phyloP scores from a whole-genome alignment of 805 yeast genomes.

The Candida rishiriensis region DNA sequence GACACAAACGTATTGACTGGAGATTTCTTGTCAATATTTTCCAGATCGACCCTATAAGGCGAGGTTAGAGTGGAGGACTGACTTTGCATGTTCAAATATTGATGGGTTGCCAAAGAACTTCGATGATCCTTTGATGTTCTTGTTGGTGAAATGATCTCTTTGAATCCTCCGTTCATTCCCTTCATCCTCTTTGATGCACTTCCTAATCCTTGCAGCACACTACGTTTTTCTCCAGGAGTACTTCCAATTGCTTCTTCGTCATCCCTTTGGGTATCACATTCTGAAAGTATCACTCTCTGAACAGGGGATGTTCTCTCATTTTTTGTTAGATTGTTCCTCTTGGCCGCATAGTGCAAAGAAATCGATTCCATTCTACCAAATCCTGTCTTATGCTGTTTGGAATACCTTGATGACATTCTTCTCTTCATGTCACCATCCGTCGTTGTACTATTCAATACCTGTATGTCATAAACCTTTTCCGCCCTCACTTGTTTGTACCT shows the following conservation, averaged over 20 bases:
- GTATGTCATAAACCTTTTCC: conserved; percentile 21
- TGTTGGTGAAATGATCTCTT: conserved; percentile 28
- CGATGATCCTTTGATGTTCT: conserved; percentile 20
- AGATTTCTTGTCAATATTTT: not conserved
- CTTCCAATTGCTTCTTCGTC: not conserved
- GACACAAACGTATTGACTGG: no score
- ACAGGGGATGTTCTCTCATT: not conserved
- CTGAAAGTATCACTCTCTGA: not conserved
- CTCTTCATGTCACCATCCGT: conserved; percentile 21
- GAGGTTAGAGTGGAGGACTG: not conserved
- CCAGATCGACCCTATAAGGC: not conserved
- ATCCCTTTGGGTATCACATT: not conserved
- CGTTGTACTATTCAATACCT: conserved; percentile 20
- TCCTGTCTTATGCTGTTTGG: conserved; percentile 42
- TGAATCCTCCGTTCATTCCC: conserved; percentile 20
- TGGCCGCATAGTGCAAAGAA: conserved; percentile 42
- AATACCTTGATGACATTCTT: conserved; percentile 35
- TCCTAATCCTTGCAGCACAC: conserved; percentile 16
- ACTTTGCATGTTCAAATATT: conserved; percentile 9
- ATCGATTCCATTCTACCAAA: conserved; percentile 48
- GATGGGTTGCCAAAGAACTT: conserved; percentile 18
- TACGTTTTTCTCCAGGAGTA: conserved; percentile 27
- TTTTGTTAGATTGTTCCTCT: conserved; percentile 14
- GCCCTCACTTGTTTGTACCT: conserved; percentile 37
- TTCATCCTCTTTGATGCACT: conserved; percentile 30